These are phyloP conservation scores for Waltiozyma sp. DNA, from an alignment of 1,139 yeast genomes.

Conservation along the genomic window DNA sequence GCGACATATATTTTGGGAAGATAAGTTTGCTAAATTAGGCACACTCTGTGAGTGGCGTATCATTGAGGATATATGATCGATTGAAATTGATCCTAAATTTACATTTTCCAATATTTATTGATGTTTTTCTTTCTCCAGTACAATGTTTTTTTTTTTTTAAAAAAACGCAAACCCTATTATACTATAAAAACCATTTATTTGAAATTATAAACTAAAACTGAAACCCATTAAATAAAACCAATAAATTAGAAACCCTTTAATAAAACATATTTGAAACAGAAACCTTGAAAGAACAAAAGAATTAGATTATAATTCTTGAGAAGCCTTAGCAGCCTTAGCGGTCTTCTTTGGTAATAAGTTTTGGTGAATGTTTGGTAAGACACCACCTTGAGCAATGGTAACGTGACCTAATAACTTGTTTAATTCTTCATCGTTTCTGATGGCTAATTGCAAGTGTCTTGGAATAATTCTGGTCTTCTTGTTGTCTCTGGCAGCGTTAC, in stretches of 20 bases:
- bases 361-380: constrained; percentile 94
- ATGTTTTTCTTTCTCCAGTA: too few relatives aligned
- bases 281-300: constrained; percentile 2
- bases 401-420: constrained; percentile 91
- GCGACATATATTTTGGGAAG: too few relatives aligned
- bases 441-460: constrained; percentile 96
- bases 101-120: too few relatives aligned
- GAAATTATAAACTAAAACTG: constrained; percentile 10
- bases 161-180: too few relatives aligned
- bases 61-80: too few relatives aligned
- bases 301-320: constrained; percentile 63
- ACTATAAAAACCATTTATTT: constrained; percentile 14
- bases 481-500: constrained; percentile 98
- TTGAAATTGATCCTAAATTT: too few relatives aligned
- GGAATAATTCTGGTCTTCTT: constrained; percentile 97
- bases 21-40: too few relatives aligned
- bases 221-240: constrained; percentile 1
- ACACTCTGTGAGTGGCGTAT: too few relatives aligned
- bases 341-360: constrained; percentile 94
- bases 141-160: too few relatives aligned
- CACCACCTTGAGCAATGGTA: constrained; percentile 98
- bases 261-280: neutral
- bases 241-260: constrained; percentile 3
- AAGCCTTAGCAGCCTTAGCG: constrained; percentile 65
- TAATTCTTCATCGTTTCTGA: constrained; percentile 96